phyloP scores from a whole-genome alignment of 805 yeast genomes.

The Pichia eremophila region DNA sequence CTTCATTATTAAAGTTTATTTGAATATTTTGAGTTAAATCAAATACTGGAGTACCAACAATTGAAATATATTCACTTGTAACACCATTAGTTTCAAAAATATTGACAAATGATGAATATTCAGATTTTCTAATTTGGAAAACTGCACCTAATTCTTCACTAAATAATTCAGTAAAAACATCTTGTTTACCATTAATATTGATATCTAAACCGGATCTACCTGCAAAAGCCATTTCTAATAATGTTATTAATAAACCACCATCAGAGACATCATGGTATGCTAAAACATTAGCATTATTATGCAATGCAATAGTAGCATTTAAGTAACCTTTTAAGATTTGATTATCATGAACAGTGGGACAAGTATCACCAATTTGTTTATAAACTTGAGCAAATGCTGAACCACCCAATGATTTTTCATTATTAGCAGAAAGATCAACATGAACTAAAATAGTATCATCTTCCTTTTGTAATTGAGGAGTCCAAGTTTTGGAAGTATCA shows the following conservation, averaged over 20 bases:
- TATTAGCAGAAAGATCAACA: slow-evolving; percentile 65
- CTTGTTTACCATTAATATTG: slow-evolving; percentile 27
- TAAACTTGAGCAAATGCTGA: slow-evolving; percentile 93
- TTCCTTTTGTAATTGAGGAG: slow-evolving; percentile 62
- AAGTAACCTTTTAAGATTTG: slow-evolving; percentile 58
- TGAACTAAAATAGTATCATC: slow-evolving; percentile 58
- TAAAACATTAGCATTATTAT: slow-evolving; percentile 53
- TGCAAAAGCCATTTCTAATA: slow-evolving; percentile 95
- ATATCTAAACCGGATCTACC: slow-evolving; percentile 78
- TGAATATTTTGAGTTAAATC: slow-evolving; percentile 35
- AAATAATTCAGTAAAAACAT: slow-evolving; percentile 51
- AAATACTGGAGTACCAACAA: slow-evolving; percentile 65
- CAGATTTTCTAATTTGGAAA: slow-evolving; percentile 64
- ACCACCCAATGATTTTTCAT: slow-evolving; percentile 66
- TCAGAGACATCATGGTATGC: slow-evolving; percentile 96
- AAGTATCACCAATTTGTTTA: slow-evolving; percentile 71
- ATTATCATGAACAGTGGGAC: slow-evolving; percentile 76
- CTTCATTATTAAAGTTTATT: slow-evolving; percentile 37
- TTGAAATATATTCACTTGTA: slow-evolving; percentile 38
- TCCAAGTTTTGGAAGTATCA: slow-evolving; percentile 88
- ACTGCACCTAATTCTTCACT: slow-evolving; percentile 95
- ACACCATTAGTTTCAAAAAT: slow-evolving; percentile 55
- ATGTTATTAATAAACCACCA: slow-evolving; percentile 85
- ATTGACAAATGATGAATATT: slow-evolving; percentile 44
- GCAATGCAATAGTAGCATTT: slow-evolving; percentile 61